Evolutionary conservation across 2,329 filamentous ascomycete species (phyloP).

Genomic region (Fusarium sp.): DNA sequence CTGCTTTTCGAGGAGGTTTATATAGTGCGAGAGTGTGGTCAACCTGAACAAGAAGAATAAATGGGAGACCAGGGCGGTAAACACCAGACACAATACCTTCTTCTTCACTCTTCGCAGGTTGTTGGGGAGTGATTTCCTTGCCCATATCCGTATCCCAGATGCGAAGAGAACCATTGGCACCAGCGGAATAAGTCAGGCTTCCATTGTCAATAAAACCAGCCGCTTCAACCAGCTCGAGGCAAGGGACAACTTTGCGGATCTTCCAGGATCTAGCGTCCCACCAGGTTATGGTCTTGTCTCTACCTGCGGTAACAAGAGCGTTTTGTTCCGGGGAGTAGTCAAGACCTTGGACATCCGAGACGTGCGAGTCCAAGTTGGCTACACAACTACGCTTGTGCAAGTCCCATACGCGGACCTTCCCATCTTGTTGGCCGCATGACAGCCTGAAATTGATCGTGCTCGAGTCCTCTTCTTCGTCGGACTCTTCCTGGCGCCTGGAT

Average conservation of each 20-base stretch:
- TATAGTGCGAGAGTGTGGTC: conserved; percentile 90
- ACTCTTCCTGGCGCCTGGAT: conserved; percentile 47
- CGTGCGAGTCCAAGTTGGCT: conserved; percentile 87
- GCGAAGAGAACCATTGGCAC: conserved; percentile 83
- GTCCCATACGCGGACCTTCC: conserved; percentile 92
- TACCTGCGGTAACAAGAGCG: conserved; percentile 82
- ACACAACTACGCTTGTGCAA: conserved; percentile 83
- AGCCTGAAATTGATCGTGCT: conserved; percentile 76
- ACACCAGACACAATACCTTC: conserved; percentile 79
- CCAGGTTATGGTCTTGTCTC: conserved; percentile 93
- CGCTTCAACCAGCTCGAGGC: conserved; percentile 86
- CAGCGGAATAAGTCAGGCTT: conserved; percentile 82
- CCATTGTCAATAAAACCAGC: conserved; percentile 82
- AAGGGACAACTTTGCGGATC: conserved; percentile 80
- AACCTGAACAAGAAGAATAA: conserved; percentile 84
- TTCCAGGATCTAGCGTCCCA: conserved; percentile 94
- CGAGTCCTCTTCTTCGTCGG: conserved; percentile 54
- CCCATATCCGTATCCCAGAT: conserved; percentile 86
- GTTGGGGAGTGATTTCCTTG: conserved; percentile 81
- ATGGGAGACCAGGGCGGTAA: conserved; percentile 72
- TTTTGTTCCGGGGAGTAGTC: conserved; percentile 83
- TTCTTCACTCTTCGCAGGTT: conserved; percentile 69
- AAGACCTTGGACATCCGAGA: conserved; percentile 90
- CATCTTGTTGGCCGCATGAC: conserved; percentile 93
- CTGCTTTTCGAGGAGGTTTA: conserved; percentile 57